phyloP scores from a whole-genome alignment of 2,329 filamentous ascomycete species.

The Diaporthe destruens region DNA sequence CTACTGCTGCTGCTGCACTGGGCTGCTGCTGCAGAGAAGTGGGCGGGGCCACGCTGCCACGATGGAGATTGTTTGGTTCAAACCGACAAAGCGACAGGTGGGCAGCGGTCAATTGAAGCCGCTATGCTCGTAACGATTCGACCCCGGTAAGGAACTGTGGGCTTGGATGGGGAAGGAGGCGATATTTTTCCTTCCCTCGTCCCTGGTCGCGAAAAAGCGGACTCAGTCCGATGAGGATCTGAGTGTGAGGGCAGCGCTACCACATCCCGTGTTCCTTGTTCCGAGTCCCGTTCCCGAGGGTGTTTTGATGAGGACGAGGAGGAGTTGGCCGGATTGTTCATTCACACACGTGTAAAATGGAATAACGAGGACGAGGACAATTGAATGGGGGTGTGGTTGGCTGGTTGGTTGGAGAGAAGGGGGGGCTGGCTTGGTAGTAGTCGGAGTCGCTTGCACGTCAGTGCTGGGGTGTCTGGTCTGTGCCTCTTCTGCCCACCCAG shows the following conservation, averaged over 20 bases:
- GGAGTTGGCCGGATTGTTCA: not conserved
- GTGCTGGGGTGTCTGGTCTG: conserved; percentile 5
- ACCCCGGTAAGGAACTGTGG: conserved; percentile 35
- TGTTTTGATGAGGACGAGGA: not conserved
- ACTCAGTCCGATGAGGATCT: conserved; percentile 43
- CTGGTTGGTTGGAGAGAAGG: not conserved
- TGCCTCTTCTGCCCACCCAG: conserved; percentile 1
- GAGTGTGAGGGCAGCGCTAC: conserved; percentile 39
- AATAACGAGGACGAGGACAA: conserved; percentile 15
- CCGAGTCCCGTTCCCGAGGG: not conserved
- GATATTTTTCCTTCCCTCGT: conserved; percentile 21
- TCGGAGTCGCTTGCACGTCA: conserved; percentile 16
- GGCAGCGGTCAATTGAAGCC: conserved; percentile 40
- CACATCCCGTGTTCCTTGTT: conserved; percentile 38
- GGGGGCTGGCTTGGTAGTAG: not conserved
- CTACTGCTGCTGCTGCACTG: too few species aligned
- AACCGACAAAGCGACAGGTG: conserved; percentile 10
- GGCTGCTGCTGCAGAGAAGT: conserved; percentile 11
- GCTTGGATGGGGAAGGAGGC: conserved; percentile 36
- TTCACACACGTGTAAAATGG: not conserved
- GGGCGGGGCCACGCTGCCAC: conserved; percentile 34
- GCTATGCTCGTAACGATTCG: conserved; percentile 34
- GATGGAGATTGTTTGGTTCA: conserved; percentile 31
- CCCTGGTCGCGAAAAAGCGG: conserved; percentile 25
- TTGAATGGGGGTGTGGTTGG: conserved; percentile 7